Evolutionary conservation across 345 rosid species (phyloP).

Genomic region (Rhizophora mangle): DNA sequence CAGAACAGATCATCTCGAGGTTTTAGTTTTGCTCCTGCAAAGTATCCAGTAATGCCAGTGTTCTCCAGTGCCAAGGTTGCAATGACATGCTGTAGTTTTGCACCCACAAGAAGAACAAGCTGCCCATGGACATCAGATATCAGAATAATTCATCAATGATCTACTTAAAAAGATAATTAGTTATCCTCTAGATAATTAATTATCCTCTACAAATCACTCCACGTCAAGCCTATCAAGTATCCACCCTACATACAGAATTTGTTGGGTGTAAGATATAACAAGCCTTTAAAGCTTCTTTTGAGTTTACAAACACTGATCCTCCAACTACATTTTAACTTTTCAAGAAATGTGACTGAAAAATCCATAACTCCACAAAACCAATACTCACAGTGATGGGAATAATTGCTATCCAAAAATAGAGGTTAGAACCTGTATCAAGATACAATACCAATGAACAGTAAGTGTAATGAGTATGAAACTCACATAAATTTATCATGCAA

Average conservation of each 20-base stretch:
- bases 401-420: conserved; percentile 94
- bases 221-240: background rate
- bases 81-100: conserved; percentile 86
- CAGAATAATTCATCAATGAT: background rate
- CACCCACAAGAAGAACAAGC: conserved; percentile 80
- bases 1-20: conserved; percentile 96
- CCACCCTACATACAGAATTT: background rate
- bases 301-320: background rate
- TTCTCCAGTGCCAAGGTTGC: conserved; percentile 83
- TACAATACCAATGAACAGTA: conserved; percentile 3
- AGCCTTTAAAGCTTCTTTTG: conserved; percentile 1
- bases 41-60: conserved; percentile 53
- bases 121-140: conserved; percentile 25
- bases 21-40: conserved; percentile 47
- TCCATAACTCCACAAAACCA: conserved; percentile 7
- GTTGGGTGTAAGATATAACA: background rate
- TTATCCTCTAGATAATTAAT: background rate
- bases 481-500: conserved; percentile 2
- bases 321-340: background rate
- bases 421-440: conserved; percentile 72
- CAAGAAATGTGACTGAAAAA: conserved; percentile 6
- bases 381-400: conserved; percentile 77
- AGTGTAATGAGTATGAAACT: background rate
- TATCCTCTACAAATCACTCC: background rate
- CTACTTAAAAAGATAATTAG: background rate